These are phyloP conservation scores for Mycena maculata DNA, from an alignment of 768 basidiomycete genomes.

Conservation along the genomic window DNA sequence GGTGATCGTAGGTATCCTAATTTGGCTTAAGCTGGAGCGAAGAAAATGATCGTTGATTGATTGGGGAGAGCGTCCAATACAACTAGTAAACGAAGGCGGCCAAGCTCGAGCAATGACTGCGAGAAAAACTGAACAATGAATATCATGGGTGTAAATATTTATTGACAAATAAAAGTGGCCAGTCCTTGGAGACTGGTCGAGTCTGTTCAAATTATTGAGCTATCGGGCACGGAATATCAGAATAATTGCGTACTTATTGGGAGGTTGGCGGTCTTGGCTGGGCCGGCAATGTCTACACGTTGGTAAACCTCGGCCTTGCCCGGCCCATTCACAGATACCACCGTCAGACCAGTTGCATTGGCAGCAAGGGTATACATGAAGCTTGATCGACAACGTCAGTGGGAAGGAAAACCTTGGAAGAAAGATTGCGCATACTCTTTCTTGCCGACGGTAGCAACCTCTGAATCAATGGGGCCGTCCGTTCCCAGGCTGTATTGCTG, in stretches of 20 bases:
- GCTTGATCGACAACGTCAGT: constrained; percentile 36
- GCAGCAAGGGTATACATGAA: constrained; percentile 56
- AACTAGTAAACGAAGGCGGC: no score
- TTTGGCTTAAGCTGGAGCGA: no score
- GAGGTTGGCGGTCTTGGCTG: constrained; percentile 42
- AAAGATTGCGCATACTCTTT: constrained; percentile 14
- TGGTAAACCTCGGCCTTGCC: constrained; percentile 41
- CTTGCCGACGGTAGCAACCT: constrained; percentile 19
- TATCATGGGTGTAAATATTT: neutral
- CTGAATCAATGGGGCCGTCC: constrained; percentile 24
- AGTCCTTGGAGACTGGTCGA: constrained; percentile 28
- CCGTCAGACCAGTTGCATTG: constrained; percentile 53
- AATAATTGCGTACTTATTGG: constrained; percentile 41
- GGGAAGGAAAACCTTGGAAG: neutral
- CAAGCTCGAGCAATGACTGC: no score
- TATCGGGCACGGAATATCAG: constrained; percentile 32
- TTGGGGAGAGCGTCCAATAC: no score
- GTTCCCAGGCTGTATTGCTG: constrained; percentile 22
- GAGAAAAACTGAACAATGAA: no score
- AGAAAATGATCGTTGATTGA: no score
- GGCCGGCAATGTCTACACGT: constrained; percentile 37
- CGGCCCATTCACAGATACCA: constrained; percentile 51
- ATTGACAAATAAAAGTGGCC: constrained; percentile 26
- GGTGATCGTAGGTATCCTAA: no score
- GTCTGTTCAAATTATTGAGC: constrained; percentile 3